Evolutionary conservation across 176 grass and related monocot genomes (phyloP), one percentile per base, ranked within the genome.

Genomic region (Bromus sterilis): DNA sequence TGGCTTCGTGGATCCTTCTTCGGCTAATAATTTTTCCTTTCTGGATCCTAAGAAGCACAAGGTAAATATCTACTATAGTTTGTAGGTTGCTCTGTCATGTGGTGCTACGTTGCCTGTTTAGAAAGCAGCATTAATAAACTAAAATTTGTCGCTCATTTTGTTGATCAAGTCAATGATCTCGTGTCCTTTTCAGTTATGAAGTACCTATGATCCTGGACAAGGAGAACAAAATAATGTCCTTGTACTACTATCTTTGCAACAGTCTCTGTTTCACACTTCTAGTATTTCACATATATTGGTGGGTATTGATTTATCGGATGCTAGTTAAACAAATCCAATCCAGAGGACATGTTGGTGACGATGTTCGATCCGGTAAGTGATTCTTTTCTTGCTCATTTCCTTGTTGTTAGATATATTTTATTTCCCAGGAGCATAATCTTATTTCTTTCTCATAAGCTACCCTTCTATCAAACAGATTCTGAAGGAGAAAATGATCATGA

Each of bases 211-310:
- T 83, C 64, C 75, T 97, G 61, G 86, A 97, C 83, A 97, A 87
- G 74, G 83, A 82, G 30, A 85, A 91, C 48, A 88, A 93, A 78
- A 66, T 18, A 80, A 80, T 89, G 77, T 85, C 94, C 49, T 85
- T 93, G 85, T 91, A 97, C 72, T 95, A 92, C 63, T 97, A 97
- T 87, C 60, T 97, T 43, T 97, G 93, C 90, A 93, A 93, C 74
- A 91, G 86, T 58, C 94, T 93, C 43, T 56, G 93, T 42, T 97
- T 97, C 71, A 87, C 88, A 25, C 82, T 97, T 67, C 83, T 97
- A 56, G 91, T 93, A 64, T 88, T 97, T 80, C 88, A 97, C 46
- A 91, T 93, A 85, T 93, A 93, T 85, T 97, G 94, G 94, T 89
- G 91, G 90, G 64, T 97, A 33, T 68, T 97, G 76, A 97, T 97